phyloP scores from a whole-genome alignment of 495 filamentous ascomycete species.

The Penicillium diatomitis region DNA sequence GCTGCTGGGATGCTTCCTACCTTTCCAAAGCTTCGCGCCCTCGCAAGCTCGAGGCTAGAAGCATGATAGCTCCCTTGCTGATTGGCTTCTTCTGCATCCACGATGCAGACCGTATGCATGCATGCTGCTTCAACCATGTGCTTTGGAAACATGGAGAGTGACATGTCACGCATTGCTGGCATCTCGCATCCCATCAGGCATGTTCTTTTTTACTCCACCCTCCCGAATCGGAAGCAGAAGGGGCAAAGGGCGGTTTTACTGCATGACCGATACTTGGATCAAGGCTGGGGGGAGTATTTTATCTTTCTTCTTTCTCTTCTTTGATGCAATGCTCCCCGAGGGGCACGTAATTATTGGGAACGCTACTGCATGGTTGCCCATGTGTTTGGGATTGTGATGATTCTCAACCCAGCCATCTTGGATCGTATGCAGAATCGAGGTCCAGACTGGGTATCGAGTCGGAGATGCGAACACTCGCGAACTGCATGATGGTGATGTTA shows the following conservation, averaged over 20 bases:
- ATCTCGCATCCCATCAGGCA: background rate
- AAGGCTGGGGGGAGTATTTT: background rate
- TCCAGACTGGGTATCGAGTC: too few species aligned
- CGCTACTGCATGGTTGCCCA: background rate
- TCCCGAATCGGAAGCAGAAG: slow-evolving; percentile 3
- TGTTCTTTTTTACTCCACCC: slow-evolving; percentile 3
- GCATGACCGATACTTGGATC: too few species aligned
- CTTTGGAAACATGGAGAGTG: slow-evolving; percentile 5
- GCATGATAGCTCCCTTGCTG: background rate
- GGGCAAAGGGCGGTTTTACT: background rate
- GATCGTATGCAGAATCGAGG: too few species aligned
- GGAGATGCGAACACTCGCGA: too few species aligned
- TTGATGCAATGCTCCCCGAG: too few species aligned
- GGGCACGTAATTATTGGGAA: background rate
- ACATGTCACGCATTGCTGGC: slow-evolving; percentile 6
- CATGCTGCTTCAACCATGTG: slow-evolving; percentile 15
- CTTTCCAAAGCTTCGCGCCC: too few species aligned
- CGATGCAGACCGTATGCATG: slow-evolving; percentile 8
- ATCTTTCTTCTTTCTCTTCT: background rate
- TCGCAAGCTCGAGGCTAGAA: too few species aligned
- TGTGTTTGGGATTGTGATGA: background rate
- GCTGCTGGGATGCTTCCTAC: too few species aligned
- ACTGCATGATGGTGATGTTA: too few species aligned
- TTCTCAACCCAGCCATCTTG: too few species aligned
- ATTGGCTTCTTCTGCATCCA: background rate